Evolutionary conservation across 257 asterid species (phyloP), one percentile per base, ranked within the genome.

Genomic region (Lavandula angustifolia): DNA sequence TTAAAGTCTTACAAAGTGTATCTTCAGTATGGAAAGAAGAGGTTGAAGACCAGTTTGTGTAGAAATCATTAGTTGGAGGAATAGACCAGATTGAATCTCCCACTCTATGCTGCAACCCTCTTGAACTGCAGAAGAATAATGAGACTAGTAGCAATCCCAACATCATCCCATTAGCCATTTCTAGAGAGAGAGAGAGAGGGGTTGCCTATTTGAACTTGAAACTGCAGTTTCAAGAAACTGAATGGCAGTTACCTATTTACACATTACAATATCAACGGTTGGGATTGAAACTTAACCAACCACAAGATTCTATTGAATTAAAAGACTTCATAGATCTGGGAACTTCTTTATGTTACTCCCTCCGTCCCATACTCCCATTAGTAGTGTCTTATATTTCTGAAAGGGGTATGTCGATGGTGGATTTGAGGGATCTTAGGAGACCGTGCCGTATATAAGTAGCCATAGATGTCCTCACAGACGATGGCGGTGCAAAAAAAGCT

Each of bases 11-110:
- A 87, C 95, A 76, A n/a, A 86, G 85, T n/a, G 84, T 64, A 10
- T 86, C 96, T 67, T 88, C 87, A 2, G 73, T 43, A 8, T 73
- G 78, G 62, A 86, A 88, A 37, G 77, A 40, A 7, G 58, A 67
- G 7, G 85, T 76, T 12, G 92, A 79, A 8, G 96, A 84, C 95
- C 96, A 86, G 37, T 84, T 81, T 17, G 75, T 47, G 74, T 84
- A 88, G 78, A 86, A 88, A 75, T 71, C 67, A 49, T 64, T 60
- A 11, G 72, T 68, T 2, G 82, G 77, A 43, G 95, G 90, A 40
- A 86, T 81, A 3, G 96, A 84, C 96, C 96, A 84, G 29, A 82
- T 70, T 5, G 84, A 76, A 67, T 82, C 95, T 10, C 96, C 96
- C 4, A 88, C 92, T 1, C 16, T 60, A 64, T 76, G 75, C 29